Conservation (phyloP, 2,329 filamentous ascomycete genomes). For the Xylaria sp. region DNA sequence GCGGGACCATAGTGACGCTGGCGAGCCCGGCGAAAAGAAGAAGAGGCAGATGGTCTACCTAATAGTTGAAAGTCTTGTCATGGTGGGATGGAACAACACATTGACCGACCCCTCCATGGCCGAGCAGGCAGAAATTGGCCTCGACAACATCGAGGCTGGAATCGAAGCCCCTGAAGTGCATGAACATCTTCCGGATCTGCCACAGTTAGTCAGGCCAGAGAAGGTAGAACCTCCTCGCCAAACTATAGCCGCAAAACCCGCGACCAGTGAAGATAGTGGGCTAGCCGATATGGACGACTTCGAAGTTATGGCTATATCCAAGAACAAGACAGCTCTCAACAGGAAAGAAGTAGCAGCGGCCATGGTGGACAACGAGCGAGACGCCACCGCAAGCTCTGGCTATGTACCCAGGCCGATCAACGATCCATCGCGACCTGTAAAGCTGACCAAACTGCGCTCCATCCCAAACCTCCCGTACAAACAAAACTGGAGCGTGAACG, state of each 20-base stretch:
- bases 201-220: neutral
- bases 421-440: slow-evolving; percentile 57
- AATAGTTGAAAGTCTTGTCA: slow-evolving; percentile 56
- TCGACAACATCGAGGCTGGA: slow-evolving; percentile 2
- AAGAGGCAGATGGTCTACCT: slow-evolving; percentile 55
- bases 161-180: neutral
- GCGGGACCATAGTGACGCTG: slow-evolving; percentile 28
- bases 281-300: slow-evolving; percentile 50
- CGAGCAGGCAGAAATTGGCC: slow-evolving; percentile 11
- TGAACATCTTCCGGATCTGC: neutral
- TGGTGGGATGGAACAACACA: slow-evolving; percentile 60
- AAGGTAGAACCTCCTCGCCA: neutral
- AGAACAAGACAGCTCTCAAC: slow-evolving; percentile 37
- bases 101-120: slow-evolving; percentile 47
- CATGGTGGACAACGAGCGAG: slow-evolving; percentile 14
- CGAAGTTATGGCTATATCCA: slow-evolving; percentile 50
- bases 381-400: slow-evolving; percentile 29
- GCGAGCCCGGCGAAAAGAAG: slow-evolving; percentile 8
- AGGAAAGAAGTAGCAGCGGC: slow-evolving; percentile 33
- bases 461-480: slow-evolving; percentile 65
- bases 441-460: slow-evolving; percentile 60
- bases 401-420: slow-evolving; percentile 53
- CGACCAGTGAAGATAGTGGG: slow-evolving; percentile 24
- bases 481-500: slow-evolving; percentile 67
- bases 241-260: slow-evolving; percentile 13